Percentiles rank a stretch among this genome's conserved stretches.
Evolutionary conservation across 257 asterid species (phyloP).

Genomic region (Nicotiana sylvestris): DNA sequence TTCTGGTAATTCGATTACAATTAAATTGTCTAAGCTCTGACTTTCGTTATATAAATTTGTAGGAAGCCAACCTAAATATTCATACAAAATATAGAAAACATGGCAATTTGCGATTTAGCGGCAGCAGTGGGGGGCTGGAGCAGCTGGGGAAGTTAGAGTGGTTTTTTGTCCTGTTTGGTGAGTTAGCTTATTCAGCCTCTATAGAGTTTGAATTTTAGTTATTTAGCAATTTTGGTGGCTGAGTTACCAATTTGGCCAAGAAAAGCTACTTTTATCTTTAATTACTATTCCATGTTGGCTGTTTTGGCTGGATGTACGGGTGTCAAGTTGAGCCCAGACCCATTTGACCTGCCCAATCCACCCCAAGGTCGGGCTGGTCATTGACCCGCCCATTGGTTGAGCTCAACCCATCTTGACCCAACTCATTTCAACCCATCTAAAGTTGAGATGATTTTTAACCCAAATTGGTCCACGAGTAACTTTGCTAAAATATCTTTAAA

Average conservation of each 20-base stretch:
- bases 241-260: background rate
- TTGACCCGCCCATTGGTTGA: too few relatives aligned
- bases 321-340: too few relatives aligned
- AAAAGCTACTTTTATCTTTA: background rate
- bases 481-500: too few relatives aligned
- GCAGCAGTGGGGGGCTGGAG: background rate
- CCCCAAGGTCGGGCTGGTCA: too few relatives aligned
- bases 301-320: too few relatives aligned
- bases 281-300: too few relatives aligned
- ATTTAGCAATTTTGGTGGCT: background rate
- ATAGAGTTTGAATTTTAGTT: background rate
- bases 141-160: background rate
- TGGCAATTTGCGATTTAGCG: background rate
- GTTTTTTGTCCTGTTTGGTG: background rate
- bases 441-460: too few relatives aligned
- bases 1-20: background rate
- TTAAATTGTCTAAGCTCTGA: background rate
- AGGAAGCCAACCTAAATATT: background rate
- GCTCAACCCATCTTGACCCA: too few relatives aligned
- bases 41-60: background rate
- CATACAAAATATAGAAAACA: background rate
- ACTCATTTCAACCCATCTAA: too few relatives aligned
- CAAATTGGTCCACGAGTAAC: too few relatives aligned
- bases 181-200: background rate
- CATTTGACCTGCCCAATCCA: too few relatives aligned